Evolutionary conservation across 2,329 filamentous ascomycete species (phyloP).

Genomic region (Bimuria novae-zelandiae): DNA sequence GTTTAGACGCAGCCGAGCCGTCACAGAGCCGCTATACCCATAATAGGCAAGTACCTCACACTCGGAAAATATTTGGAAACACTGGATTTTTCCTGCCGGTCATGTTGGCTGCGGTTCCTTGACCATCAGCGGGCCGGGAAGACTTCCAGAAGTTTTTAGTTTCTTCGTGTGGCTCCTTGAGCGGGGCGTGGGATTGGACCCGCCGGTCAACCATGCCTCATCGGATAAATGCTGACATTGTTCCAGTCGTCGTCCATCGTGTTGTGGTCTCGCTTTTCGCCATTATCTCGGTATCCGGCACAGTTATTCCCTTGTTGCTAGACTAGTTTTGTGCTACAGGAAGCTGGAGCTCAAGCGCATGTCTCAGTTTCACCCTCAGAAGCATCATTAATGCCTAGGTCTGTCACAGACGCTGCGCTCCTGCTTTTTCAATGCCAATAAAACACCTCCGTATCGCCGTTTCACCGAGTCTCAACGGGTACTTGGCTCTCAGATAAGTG

Average conservation of each 20-base stretch:
- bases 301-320: too few relatives aligned
- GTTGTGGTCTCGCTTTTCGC: not conserved
- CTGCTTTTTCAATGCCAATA: not conserved
- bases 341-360: not conserved
- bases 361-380: not conserved
- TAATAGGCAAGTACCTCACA: not conserved
- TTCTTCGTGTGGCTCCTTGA: not conserved
- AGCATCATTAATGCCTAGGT: not conserved
- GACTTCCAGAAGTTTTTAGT: conserved; percentile 3
- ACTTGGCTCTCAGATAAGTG: not conserved
- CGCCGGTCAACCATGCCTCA: not conserved
- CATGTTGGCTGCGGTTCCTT: not conserved
- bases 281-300: too few relatives aligned
- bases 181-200: not conserved
- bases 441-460: not conserved
- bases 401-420: not conserved
- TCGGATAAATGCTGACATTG: not conserved
- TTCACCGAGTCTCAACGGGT: not conserved
- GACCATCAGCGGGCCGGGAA: not conserved
- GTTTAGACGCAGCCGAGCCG: conserved; percentile 3
- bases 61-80: not conserved
- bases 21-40: not conserved
- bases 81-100: not conserved
- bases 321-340: too few relatives aligned
- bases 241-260: not conserved